Conservation (phyloP, 176 grass and related monocot species). For the Carex parvula region DNA sequence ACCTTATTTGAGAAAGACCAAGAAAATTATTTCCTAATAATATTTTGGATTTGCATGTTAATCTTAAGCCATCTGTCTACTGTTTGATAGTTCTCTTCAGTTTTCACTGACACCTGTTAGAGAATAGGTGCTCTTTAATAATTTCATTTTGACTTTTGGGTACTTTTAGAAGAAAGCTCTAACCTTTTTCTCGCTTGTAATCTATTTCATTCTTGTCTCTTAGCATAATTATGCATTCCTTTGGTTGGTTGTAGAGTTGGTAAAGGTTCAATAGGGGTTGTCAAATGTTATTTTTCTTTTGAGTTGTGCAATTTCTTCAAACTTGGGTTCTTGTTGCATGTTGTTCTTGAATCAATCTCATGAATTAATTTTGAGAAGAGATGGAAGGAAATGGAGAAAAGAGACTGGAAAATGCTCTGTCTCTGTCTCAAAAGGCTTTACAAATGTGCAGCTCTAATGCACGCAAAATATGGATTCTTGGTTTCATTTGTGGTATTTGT, state of each 20-base stretch:
- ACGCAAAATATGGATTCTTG: conserved; percentile 43
- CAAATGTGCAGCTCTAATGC: conserved; percentile 37
- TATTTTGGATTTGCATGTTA: neutral
- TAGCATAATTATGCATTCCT: conserved; percentile 8
- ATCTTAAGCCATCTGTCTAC: neutral
- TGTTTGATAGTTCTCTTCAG: neutral
- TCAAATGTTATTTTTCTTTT: conserved; percentile 9
- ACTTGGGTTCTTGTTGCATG: neutral
- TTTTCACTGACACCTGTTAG: neutral
- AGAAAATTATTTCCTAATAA: neutral
- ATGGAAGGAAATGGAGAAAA: conserved; percentile 15
- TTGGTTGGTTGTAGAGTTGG: conserved; percentile 16
- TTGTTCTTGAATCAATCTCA: neutral
- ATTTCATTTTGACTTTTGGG: neutral
- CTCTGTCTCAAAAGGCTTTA: conserved; percentile 48
- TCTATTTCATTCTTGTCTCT: neutral
- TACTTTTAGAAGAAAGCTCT: neutral
- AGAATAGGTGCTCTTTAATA: neutral
- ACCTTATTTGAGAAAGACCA: neutral
- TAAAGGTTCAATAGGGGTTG: conserved; percentile 8
- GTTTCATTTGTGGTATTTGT: conserved; percentile 71
- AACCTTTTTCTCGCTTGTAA: neutral
- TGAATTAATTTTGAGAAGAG: neutral
- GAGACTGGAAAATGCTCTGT: conserved; percentile 43
- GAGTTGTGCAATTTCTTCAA: conserved; percentile 11